Conservation (phyloP, 1,284 basidiomycete genomes). For the Phellopilus nigrolimitatus region DNA sequence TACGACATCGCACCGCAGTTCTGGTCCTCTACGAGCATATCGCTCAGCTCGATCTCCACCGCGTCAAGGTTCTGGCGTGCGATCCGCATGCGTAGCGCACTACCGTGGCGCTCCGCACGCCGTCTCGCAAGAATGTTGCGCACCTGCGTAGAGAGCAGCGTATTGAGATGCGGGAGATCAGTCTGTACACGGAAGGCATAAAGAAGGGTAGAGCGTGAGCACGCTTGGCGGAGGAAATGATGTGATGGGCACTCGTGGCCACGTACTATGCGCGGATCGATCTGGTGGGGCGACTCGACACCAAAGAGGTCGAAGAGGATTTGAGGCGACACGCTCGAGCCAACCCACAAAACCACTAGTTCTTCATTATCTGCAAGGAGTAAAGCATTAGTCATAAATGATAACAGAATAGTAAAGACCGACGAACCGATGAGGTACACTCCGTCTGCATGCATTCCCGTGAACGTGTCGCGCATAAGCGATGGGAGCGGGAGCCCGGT, state of each 20-base stretch:
- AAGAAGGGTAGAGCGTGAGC: not conserved
- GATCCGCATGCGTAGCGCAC: conserved; percentile 66
- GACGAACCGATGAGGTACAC: conserved; percentile 83
- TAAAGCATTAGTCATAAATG: not conserved
- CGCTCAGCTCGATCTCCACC: conserved; percentile 92
- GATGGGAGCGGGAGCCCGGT: no score
- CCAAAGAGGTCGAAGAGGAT: conserved; percentile 85
- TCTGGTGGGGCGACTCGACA: conserved; percentile 68
- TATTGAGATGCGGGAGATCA: conserved; percentile 69
- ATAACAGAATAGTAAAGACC: not conserved
- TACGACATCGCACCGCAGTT: conserved; percentile 95
- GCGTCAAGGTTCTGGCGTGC: conserved; percentile 94
- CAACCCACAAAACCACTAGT: conserved; percentile 88
- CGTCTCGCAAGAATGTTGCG: conserved; percentile 79
- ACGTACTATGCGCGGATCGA: conserved; percentile 74
- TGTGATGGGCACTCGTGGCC: no score
- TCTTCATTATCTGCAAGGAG: conserved; percentile 81
- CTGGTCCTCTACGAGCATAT: conserved; percentile 95
- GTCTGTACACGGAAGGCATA: conserved; percentile 40
- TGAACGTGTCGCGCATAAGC: conserved; percentile 81
- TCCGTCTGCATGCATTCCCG: conserved; percentile 87
- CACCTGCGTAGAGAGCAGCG: conserved; percentile 79
- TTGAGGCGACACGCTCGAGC: conserved; percentile 75
- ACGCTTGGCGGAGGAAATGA: conserved; percentile 5
- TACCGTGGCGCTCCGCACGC: conserved; percentile 53